Conservation (phyloP, 805 yeast species). For the Phaffomyces antillensis region DNA sequence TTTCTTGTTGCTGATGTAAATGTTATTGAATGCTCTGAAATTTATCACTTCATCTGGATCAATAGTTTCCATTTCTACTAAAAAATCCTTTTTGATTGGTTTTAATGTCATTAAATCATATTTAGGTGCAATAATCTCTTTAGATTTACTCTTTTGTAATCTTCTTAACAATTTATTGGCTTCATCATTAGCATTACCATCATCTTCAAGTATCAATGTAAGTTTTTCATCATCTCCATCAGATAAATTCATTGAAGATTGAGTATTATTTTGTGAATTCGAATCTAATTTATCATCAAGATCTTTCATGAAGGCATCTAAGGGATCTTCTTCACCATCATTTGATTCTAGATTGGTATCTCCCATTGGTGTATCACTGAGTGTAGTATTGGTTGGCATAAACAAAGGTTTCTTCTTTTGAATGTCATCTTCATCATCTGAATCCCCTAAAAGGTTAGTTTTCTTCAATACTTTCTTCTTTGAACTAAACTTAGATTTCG, state of each 20-base stretch:
- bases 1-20: slow-evolving; percentile 20
- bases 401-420: slow-evolving; percentile 14
- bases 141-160: slow-evolving; percentile 46
- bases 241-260: too few species aligned
- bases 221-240: slow-evolving; percentile 10
- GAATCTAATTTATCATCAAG: slow-evolving; percentile 1
- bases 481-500: not conserved
- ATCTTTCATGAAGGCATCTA: slow-evolving; percentile 39
- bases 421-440: slow-evolving; percentile 24
- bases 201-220: slow-evolving; percentile 21
- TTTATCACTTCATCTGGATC: slow-evolving; percentile 52
- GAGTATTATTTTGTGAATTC: too few species aligned
- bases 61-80: slow-evolving; percentile 42
- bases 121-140: slow-evolving; percentile 34
- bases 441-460: slow-evolving; percentile 21
- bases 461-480: slow-evolving; percentile 6
- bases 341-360: slow-evolving; percentile 6
- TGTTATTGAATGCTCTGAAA: slow-evolving; percentile 56
- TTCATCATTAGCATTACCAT: slow-evolving; percentile 26
- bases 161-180: slow-evolving; percentile 26
- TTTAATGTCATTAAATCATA: slow-evolving; percentile 33
- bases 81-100: slow-evolving; percentile 54
- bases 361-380: not conserved
- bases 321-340: slow-evolving; percentile 33
- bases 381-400: slow-evolving; percentile 12